Conservation (phyloP, 2,329 filamentous ascomycete species). For the Nemania abortiva region DNA sequence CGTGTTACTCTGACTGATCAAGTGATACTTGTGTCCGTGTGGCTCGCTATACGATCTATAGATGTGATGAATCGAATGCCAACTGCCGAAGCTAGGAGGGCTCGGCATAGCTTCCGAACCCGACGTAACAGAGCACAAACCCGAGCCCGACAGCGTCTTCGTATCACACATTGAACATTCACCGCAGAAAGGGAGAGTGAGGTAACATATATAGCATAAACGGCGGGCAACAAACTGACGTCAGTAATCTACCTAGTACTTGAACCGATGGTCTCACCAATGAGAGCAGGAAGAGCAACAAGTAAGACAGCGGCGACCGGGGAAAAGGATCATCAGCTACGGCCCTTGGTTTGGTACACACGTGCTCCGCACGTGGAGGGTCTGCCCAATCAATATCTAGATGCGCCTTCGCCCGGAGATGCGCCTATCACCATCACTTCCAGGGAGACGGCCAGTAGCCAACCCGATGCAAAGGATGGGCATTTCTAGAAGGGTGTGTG, state of each 20-base stretch:
- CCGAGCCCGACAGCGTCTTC: not conserved
- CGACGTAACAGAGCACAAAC: not conserved
- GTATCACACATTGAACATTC: not conserved
- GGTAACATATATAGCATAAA: not conserved
- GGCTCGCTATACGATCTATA: not conserved
- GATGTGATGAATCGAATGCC: not conserved
- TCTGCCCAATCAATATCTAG: not conserved
- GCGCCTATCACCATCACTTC: not conserved
- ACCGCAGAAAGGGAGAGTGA: conserved; percentile 2
- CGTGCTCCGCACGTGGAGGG: conserved; percentile 20
- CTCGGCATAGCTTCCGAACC: not conserved
- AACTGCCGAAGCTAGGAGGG: not conserved
- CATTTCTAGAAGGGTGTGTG: conserved; percentile 18
- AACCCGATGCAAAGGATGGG: not conserved
- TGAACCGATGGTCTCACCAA: not conserved
- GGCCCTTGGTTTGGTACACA: conserved; percentile 14
- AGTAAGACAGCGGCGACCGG: conserved; percentile 6
- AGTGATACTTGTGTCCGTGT: not conserved
- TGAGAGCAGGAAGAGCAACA: conserved; percentile 5
- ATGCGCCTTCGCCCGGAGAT: not conserved
- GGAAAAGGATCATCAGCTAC: conserved; percentile 9
- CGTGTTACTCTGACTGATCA: not conserved
- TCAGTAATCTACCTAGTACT: not conserved
- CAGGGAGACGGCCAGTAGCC: conserved; percentile 16
- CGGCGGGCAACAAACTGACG: conserved; percentile 10